Base-by-base conservation (phyloP, 2,329 filamentous ascomycete species). In the Aspergillus fischeri region DNA sequence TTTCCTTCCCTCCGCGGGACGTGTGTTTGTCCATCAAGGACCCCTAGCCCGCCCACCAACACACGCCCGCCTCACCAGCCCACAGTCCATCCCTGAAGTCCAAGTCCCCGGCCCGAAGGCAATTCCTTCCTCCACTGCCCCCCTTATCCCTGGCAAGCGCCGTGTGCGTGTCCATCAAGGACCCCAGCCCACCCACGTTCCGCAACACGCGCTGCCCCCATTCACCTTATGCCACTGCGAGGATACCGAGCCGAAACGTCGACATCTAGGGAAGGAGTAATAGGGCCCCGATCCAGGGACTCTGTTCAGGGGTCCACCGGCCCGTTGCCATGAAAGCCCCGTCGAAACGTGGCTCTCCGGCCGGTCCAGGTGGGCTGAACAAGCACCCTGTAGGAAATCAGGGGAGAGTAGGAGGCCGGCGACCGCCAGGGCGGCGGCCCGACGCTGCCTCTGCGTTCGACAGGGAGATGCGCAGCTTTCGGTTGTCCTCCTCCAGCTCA, bases 401-500 rank as follows among this genome's bases (percentile, higher is more conserved):
- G 28, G 45, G 45, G 17, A 41, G 11, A 21, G 42, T 38, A 25
- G 41, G 24, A 11, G 21, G 49, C 14, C 38, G 9, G n/a, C 21
- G 47, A 25, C 35, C 45, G 17, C 35, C 14, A 24, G 41, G 35
- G 24, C 51, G 51, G 45, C 25, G 32, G 11, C 20, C 35, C 35
- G 41, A 21, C 20, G 24, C 20, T 4, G 29, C 28, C 27, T 35
- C 27, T 9, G 54, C 45, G 32, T 65, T 62, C 24, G 64, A 68
- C 45, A 56, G n/a, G 6, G 60, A 55, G 47, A 66, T 62, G 2
- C 48, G 58, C 11, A 67, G 60, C 48, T 60, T 62, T 29, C 54
- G 60, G 25, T 56, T 59, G 38, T 68, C 56, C 1, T 51, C 60
- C 44, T 63, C 56, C 21, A 66, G 53, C 38, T 59, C 61, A 3